phyloP scores from a whole-genome alignment of 2,329 filamentous ascomycete species.

The Aplosporella prunicola region DNA sequence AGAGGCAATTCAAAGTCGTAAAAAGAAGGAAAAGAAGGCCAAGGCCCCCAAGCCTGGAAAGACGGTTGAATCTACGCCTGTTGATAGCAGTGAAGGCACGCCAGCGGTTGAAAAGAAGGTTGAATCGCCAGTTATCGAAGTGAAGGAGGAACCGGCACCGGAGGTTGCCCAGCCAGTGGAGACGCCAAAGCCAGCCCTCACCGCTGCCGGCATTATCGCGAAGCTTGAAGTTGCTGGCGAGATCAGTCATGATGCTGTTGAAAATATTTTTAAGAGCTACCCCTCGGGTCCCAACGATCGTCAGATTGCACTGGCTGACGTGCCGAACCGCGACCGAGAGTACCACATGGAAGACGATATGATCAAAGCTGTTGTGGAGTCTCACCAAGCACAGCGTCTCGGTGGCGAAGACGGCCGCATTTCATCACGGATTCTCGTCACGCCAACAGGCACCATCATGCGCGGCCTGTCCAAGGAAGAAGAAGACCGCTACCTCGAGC shows the following conservation, averaged over 20 bases:
- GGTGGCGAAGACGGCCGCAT: slow-evolving; percentile 33
- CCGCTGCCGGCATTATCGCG: slow-evolving; percentile 28
- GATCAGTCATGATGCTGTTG: slow-evolving; percentile 15
- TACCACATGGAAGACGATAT: slow-evolving; percentile 36
- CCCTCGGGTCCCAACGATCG: slow-evolving; percentile 17
- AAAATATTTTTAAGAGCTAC: slow-evolving; percentile 9
- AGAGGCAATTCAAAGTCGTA: slow-evolving; percentile 67
- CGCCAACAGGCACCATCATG: slow-evolving; percentile 67
- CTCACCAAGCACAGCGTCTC: slow-evolving; percentile 33
- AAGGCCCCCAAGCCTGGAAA: not conserved
- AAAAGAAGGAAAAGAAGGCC: slow-evolving; percentile 74
- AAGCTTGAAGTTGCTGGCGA: slow-evolving; percentile 31
- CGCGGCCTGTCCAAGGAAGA: slow-evolving; percentile 60
- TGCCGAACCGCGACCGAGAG: slow-evolving; percentile 24
- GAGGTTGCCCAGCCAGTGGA: slow-evolving; percentile 22
- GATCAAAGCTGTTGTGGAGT: slow-evolving; percentile 40
- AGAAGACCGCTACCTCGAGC: slow-evolving; percentile 58
- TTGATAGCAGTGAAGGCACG: slow-evolving; percentile 1
- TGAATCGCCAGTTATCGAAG: slow-evolving; percentile 4
- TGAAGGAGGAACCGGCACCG: slow-evolving; percentile 17
- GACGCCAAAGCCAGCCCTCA: slow-evolving; percentile 18
- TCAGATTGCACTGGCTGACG: slow-evolving; percentile 20
- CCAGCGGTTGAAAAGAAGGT: slow-evolving; percentile 2
- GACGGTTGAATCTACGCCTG: slow-evolving; percentile 5
- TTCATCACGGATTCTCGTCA: slow-evolving; percentile 56